Base-by-base conservation (phyloP, 1,139 yeast species). In the Arxiozyma slooffiae region DNA sequence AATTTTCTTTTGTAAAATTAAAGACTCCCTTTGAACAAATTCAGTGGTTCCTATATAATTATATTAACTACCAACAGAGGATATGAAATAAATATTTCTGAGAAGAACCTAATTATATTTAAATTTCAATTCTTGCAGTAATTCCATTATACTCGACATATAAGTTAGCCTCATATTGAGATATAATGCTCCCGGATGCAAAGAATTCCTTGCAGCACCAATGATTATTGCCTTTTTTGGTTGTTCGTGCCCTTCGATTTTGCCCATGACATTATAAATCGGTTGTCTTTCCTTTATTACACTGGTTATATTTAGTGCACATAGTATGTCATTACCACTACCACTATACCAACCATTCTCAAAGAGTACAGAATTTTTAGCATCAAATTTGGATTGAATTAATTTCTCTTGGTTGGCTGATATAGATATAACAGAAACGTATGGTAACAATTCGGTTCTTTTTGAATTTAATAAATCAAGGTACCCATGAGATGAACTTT, bases 11-110 rank as follows among this genome's bases (percentile, higher is more conserved):
- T 74, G 70, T 38, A 88, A 69, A 42, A 73, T 74, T 22, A 77
- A 76, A 23, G 72, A 67, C 54, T 79, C 77, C 41, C 74, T 71
- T 59, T 85, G 88, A 7, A 84, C 76, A 80, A 92, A 82, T 60
- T 85, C 94, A 0, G 94, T 76, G 41, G 89, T 76, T 0, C 98
- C 98, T 0, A 94, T 95, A 59, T 78, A 71, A 61, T 89, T 90
- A 61, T 85, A 89, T 54, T 84, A 82, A 0, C 85, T 74, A 0
- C 87, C 97, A 60, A 90, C 96, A 74, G 88, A 89, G 1, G 96
- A 87, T 0, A 82, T 80, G 68, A 92, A 89, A 60, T 83, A 82
- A 8, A 92, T 80, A 1, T 92, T 75, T 60, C 98, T 76, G 26
- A 90, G 67, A 0, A 98, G 97, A 44, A 75, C 72, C 97, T 97